These are phyloP conservation scores for Sungouiozyma intestinalis DNA, from an alignment of 805 yeast genomes.

Conservation along the genomic window DNA sequence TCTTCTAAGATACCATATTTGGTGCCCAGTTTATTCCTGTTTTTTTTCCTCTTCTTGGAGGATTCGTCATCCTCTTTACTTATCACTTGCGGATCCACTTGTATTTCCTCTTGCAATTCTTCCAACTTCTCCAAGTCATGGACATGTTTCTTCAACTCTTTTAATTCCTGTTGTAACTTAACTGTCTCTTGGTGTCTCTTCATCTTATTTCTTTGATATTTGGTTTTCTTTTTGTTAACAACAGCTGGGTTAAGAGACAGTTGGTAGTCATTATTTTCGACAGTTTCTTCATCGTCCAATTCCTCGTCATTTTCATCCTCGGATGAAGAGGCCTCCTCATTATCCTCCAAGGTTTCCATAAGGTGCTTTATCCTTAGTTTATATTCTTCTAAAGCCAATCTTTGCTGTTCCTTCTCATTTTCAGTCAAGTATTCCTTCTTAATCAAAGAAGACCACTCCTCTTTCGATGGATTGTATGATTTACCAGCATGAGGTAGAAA, in stretches of 20 bases:
- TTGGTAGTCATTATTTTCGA: constrained; percentile 25
- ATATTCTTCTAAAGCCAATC: constrained; percentile 51
- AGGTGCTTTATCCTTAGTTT: constrained; percentile 53
- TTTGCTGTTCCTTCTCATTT: constrained; percentile 53
- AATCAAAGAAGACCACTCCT: constrained; percentile 70
- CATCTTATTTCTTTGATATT: constrained; percentile 63
- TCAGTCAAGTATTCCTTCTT: constrained; percentile 57
- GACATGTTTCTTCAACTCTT: constrained; percentile 49
- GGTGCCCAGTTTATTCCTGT: constrained; percentile 34
- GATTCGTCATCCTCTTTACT: constrained; percentile 3
- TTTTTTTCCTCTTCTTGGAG: constrained; percentile 22
- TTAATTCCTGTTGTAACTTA: constrained; percentile 45
- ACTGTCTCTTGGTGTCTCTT: constrained; percentile 50
- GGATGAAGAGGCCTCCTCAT: constrained; percentile 38
- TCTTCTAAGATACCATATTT: constrained; percentile 38
- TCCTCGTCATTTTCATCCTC: constrained; percentile 31
- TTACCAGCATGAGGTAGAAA: constrained; percentile 70
- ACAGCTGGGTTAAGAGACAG: constrained; percentile 70
- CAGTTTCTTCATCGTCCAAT: constrained; percentile 26
- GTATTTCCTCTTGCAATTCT: constrained; percentile 24
- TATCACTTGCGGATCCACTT: constrained; percentile 8
- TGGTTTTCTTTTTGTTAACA: constrained; percentile 59
- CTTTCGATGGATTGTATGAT: constrained; percentile 79
- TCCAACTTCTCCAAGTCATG: constrained; percentile 45
- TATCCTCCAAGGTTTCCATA: constrained; percentile 51